Percentiles rank a stretch among this genome's conserved stretches.
These are phyloP conservation scores for Candida adriatica DNA, from an alignment of 805 yeast genomes.

Conservation along the genomic window DNA sequence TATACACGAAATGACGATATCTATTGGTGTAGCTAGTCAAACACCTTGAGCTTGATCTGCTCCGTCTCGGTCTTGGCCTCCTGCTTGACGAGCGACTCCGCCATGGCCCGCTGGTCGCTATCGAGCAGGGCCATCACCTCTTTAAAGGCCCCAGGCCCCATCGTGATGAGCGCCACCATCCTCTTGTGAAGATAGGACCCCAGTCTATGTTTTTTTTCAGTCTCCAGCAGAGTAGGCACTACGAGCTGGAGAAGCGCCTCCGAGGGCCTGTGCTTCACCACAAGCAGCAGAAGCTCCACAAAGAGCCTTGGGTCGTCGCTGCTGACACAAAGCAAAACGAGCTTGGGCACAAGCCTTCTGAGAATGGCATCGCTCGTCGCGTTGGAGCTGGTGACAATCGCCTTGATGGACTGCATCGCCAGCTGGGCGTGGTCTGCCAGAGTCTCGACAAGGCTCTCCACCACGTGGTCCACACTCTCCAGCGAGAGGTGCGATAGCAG, in stretches of 20 bases:
- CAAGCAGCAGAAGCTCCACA: conserved; percentile 26
- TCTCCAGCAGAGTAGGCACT: conserved; percentile 32
- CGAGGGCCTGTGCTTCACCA: conserved; percentile 13
- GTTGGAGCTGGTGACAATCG: conserved; percentile 34
- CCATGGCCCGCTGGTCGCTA: conserved; percentile 31
- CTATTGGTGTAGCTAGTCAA: conserved; percentile 22
- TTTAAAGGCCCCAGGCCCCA: conserved; percentile 43
- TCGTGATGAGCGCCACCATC: conserved; percentile 38
- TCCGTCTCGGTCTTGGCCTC: conserved; percentile 15
- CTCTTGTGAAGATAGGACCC: conserved; percentile 38
- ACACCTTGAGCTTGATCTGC: conserved; percentile 49
- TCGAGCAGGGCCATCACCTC: conserved; percentile 34
- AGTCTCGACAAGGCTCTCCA: conserved; percentile 28
- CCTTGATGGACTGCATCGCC: conserved; percentile 55
- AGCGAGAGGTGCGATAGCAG: conserved; percentile 34
- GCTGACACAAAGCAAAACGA: conserved; percentile 28
- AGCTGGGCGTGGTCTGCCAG: conserved; percentile 34
- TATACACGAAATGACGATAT: not conserved
- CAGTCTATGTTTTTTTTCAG: conserved; percentile 16
- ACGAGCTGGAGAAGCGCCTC: conserved; percentile 25
- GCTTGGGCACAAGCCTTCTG: conserved; percentile 37
- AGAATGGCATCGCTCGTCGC: conserved; percentile 32
- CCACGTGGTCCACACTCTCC: conserved; percentile 31
- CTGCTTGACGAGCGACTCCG: conserved; percentile 38
- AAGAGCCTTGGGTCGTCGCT: conserved; percentile 22